Evolutionary conservation across 1,139 yeast genomes (phyloP), one percentile per base, ranked within the genome.

Genomic region (Hyphopichia wangnamkhiaoensis): DNA sequence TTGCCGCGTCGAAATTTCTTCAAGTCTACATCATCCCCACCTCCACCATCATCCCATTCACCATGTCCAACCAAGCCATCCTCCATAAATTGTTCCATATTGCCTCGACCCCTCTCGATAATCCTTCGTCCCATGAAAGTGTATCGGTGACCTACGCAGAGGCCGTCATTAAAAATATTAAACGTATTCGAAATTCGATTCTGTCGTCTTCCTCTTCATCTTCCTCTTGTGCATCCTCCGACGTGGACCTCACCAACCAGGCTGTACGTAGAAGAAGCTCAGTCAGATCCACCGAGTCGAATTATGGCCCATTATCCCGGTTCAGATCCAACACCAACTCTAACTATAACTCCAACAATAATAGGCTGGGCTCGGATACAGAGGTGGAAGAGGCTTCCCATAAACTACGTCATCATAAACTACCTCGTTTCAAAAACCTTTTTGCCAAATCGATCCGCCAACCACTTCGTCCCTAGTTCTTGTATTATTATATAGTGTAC

Each of bases 131-230:
- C 6, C 25, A 12, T 12, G 12, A 26, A 5, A 15, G 14, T 26
- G 12, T n/a, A 6, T 26, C 31, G 5, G 31, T 13, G 7, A 34
- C 37, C 16, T 34, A 34, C 15, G 37, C 31, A 2, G 37, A 34
- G 9, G 37, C 37, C 21, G 20, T 34, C 10, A 10, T 18, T 18
- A 34, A 34, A 14, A 15, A 13, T 5, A 19, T 34, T 15, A 26
- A 15, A 14, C 16, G 28, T 17, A 31, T 31, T 16, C 13, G 20
- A 13, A 21, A 18, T 2, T 32, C 35, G 7, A 13, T 32, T 3
- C 23, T 28, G 5, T 32, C 35, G 5, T 18, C 14, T 6, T 32
- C 35, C 5, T 14, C 19, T 14, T 16, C 29, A 8, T 8, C n/a
- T n/a, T n/a, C n/a, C n/a, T n/a, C n/a, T n/a, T n/a, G n/a, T n/a